Base-by-base conservation (phyloP, 495 filamentous ascomycete genomes). In the Corynascus novoguineensis region DNA sequence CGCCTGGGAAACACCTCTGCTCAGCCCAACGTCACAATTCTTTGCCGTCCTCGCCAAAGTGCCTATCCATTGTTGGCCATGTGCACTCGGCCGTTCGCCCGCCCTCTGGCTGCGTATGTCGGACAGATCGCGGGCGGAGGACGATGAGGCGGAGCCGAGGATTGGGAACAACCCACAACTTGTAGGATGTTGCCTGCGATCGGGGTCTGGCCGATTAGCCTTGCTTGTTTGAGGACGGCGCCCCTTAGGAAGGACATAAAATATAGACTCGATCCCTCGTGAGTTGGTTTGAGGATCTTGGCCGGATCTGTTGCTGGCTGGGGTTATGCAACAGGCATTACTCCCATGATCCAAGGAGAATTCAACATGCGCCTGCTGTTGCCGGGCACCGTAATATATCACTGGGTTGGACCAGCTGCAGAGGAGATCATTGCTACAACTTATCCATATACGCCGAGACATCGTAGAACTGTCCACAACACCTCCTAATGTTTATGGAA, bases 361-460 rank as follows among this genome's bases (percentile, higher is more conserved):
- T 31, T 71, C 78, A 84, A 64, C 71, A 75, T 14, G 75, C 48
- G 0, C 66, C 74, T 2, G 76, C 77, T 3, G 75, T 57, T 2
- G 71, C 63, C 14, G 81, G 58, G 7, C 75, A 67, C 25, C 68
- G 60, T 40, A 79, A 66, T 12, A n/a, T n/a, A 81, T 74, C 29
- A 71, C 62, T 0, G 74, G 67, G 48, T 68, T 74, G 17, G 71
- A 68, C 79, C 78, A 81, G 32, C 61, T 55, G 63, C 74, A 75
- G 2, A 68, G 70, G 11, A 69, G 66, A 12, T 24, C 14, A n/a
- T 29, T 1, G 24, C 11, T 31, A 34, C n/a, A 24, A 40, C 73
- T 52, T 65, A 81, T 79, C 79, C 63, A 83, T 76, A 49, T 86
- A 85, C 0, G 80, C 83, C 22, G 5, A 86, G 66, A 60, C 86